These are phyloP conservation scores for Silene noctiflora DNA, from an alignment of 179 eudicot species.

Conservation along the genomic window DNA sequence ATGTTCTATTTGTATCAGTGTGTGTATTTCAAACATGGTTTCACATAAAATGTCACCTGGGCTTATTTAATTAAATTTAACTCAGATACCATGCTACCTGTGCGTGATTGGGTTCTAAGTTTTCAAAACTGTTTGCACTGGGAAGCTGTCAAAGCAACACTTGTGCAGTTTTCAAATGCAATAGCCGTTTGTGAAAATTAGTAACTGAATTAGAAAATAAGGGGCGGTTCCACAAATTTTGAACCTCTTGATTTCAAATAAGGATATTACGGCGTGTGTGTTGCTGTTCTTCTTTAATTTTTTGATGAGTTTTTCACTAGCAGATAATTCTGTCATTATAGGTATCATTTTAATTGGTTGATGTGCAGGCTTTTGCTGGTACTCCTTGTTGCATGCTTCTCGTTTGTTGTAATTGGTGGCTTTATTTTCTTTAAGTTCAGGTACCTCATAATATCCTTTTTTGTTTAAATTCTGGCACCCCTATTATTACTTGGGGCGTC, in stretches of 20 bases:
- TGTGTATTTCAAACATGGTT: conserved; percentile 2
- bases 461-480: not conserved
- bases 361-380: conserved; percentile 64
- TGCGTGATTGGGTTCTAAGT: not conserved
- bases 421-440: conserved; percentile 86
- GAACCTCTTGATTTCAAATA: not conserved
- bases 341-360: conserved; percentile 19
- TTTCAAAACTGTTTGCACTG: not conserved
- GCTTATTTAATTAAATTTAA: not conserved
- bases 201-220: not conserved
- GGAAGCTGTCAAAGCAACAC: not conserved
- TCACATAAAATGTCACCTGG: conserved; percentile 3
- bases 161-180: not conserved
- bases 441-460: conserved; percentile 32
- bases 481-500: not conserved
- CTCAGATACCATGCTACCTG: not conserved
- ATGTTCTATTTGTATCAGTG: not conserved
- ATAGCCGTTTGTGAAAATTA: not conserved
- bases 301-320: not conserved
- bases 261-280: not conserved
- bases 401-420: conserved; percentile 85
- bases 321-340: not conserved
- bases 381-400: conserved; percentile 73
- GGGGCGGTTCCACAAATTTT: not conserved
- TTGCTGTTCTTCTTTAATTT: not conserved